Percentiles rank a stretch among this genome's conserved stretches.
Evolutionary conservation across 768 basidiomycete species (phyloP).

Genomic region (Tubosaeta sp.): DNA sequence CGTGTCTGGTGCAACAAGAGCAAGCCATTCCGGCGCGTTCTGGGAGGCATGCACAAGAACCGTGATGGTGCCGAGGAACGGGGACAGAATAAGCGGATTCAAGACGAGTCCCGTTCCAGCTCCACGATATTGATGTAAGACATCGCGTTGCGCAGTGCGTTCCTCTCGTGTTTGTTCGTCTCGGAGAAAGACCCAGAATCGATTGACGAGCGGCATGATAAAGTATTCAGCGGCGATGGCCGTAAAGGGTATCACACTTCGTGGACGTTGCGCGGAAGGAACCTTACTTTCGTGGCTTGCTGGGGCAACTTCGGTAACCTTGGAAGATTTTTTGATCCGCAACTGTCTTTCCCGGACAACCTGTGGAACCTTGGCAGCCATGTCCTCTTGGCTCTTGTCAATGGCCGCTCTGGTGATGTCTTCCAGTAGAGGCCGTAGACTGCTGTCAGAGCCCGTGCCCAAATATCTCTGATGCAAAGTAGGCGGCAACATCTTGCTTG

Average conservation of each 20-base stretch:
- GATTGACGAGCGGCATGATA: constrained; percentile 83
- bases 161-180: constrained; percentile 78
- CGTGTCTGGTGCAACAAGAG: constrained; percentile 74
- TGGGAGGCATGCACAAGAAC: constrained; percentile 80
- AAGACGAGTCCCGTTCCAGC: constrained; percentile 82
- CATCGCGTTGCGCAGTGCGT: constrained; percentile 54
- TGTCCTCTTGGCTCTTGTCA: constrained; percentile 52
- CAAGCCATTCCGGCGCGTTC: constrained; percentile 76
- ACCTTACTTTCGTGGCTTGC: constrained; percentile 17
- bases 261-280: constrained; percentile 4
- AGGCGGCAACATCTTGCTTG: constrained; percentile 75
- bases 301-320: constrained; percentile 41
- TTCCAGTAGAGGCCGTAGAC: constrained; percentile 55
- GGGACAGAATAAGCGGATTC: constrained; percentile 69
- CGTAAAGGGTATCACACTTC: constrained; percentile 42
- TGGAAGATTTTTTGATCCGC: constrained; percentile 49
- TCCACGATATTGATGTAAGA: constrained; percentile 57
- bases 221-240: constrained; percentile 84
- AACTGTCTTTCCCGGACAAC: constrained; percentile 73
- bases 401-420: constrained; percentile 61
- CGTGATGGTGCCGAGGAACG: constrained; percentile 70
- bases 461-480: constrained; percentile 69
- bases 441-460: constrained; percentile 35
- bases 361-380: constrained; percentile 53
- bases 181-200: constrained; percentile 93